Evolutionary conservation across 176 grass and related monocot species (phyloP), one percentile per base, ranked within the genome.

Genomic region (Zoysia japonica): DNA sequence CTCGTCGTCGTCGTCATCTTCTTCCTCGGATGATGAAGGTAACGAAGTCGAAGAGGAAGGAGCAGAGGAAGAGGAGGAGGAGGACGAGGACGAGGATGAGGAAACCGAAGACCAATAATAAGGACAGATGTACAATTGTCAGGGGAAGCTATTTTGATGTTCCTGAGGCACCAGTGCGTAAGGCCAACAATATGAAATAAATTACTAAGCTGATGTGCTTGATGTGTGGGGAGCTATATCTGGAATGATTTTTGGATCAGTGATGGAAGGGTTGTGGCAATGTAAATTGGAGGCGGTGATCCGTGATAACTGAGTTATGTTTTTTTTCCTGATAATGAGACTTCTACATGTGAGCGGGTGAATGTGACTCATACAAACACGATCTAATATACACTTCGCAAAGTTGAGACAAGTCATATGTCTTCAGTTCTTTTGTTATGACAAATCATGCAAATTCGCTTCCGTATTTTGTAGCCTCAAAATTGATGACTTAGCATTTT

Each of bases 21-120:
- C 82, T 46, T 85, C 78, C 0, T 89, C 82, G 0, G 87, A 85
- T 0, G 87, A 81, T 3, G 72, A 88, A 0, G 71, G 54, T 2
- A 19, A 76, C 5, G 41, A 68, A 1, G 71, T 68, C 0, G 71
- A 83, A 1, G 48, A 28, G 3, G 37, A 41, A 28, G 28, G 28
- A 28, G 28, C 28, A 28, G 28, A 28, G 28, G 28, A 28, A 28
- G 28, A 28, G 28, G 28, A 28, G 28, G 28, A 28, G 28, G 28
- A 0, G 28, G 28, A 28, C 0, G 78, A 68, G 0, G 83, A 53
- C 0, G 83, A 78, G 2, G 81, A 87, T 14, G 86, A 85, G 38
- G 82, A 81, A 6, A 11, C 51, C 0, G 78, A 85, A 38, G 72
- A 82, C 37, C 82, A 61, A 7, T 40, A 69, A 73, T 78, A 77